phyloP scores from a whole-genome alignment of 345 rosid genomes.

The Adansonia digitata region DNA sequence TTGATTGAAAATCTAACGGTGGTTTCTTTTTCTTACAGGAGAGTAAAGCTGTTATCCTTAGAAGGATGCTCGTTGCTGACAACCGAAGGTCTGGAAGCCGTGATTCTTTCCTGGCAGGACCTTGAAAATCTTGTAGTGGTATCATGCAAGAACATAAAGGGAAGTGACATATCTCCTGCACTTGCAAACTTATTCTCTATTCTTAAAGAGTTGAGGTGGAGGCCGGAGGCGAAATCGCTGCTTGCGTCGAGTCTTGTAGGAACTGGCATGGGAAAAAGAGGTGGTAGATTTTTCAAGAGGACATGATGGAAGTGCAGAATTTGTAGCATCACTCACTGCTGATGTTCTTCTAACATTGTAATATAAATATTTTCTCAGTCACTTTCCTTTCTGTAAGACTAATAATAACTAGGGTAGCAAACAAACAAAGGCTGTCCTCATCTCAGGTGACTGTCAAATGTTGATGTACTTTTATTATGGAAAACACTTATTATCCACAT shows the following conservation, averaged over 20 bases:
- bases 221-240: conserved; percentile 74
- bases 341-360: neutral
- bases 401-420: conserved; percentile 7
- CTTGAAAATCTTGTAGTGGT: conserved; percentile 59
- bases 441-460: neutral
- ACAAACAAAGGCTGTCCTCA: neutral
- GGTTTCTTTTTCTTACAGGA: conserved; percentile 39
- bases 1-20: neutral
- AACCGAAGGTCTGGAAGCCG: conserved; percentile 67
- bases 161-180: conserved; percentile 60
- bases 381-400: neutral
- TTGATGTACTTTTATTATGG: neutral
- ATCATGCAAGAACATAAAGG: conserved; percentile 75
- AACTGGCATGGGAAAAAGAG: conserved; percentile 70
- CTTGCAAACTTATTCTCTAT: conserved; percentile 60
- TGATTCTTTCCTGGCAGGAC: conserved; percentile 65
- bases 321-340: neutral
- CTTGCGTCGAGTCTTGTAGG: conserved; percentile 55
- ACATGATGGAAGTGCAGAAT: conserved; percentile 18
- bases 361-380: neutral
- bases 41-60: conserved; percentile 59
- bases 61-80: conserved; percentile 84
- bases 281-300: conserved; percentile 71
- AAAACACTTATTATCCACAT: neutral
- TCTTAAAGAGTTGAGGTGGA: conserved; percentile 86